phyloP scores from a whole-genome alignment of 345 rosid genomes.

The Lenwebbia sp. region DNA sequence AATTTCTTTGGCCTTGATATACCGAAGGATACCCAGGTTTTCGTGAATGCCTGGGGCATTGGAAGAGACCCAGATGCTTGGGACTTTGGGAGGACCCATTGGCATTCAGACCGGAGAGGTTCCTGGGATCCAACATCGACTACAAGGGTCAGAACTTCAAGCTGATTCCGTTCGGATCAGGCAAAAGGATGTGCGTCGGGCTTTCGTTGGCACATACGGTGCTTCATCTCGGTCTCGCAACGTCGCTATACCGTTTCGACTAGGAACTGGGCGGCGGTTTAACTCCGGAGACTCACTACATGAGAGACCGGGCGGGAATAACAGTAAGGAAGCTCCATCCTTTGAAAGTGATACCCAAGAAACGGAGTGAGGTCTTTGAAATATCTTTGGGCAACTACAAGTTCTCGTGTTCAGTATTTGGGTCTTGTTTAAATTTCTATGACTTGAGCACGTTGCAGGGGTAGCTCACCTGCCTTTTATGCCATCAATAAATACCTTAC shows the following conservation, averaged over 20 bases:
- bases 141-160: neutral
- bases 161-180: neutral
- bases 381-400: neutral
- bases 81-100: neutral
- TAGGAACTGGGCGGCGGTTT: neutral
- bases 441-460: neutral
- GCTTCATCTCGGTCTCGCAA: neutral
- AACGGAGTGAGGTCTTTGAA: neutral
- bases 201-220: neutral
- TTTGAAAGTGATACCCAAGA: neutral
- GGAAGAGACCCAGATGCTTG: neutral
- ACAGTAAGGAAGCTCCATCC: neutral
- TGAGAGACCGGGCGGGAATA: neutral
- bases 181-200: neutral
- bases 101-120: neutral
- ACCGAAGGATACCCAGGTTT: neutral
- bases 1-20: neutral
- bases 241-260: neutral
- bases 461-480: neutral
- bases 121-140: neutral
- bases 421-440: neutral
- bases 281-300: neutral
- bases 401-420: neutral
- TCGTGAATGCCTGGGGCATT: neutral
- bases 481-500: neutral